Base-by-base conservation (phyloP, 768 basidiomycete species). In the Daedaleopsis nitida region DNA sequence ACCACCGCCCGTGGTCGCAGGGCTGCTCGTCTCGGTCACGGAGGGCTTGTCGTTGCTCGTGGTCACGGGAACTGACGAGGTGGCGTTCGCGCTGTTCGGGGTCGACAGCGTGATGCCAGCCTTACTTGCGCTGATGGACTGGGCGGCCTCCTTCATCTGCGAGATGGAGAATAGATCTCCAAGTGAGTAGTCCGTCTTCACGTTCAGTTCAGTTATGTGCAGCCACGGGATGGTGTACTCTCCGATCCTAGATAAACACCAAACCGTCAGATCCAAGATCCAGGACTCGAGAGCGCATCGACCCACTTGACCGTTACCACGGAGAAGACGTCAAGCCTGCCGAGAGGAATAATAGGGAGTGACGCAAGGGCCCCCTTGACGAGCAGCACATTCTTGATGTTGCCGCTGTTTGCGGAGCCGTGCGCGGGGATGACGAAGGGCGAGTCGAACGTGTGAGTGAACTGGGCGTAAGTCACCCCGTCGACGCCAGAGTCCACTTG, bases 211-310 rank as follows among this genome's bases (percentile, higher is more conserved):
- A 37, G 75, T 70, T 52, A 89, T 75, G 54, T 87, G 80, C 62
- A 89, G 71, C 86, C 86, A 89, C 12, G 88, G 88, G 45, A 89
- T 70, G 59, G 77, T 75, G 66, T 90, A 90, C 17, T 87, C 86
- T 19, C 80, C 79, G 14, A 74, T 65, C 4, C 81, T 86, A 12
- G 10, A 23, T 8, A 11, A 1, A 24, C 3, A 1, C 1, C 6
- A 47, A 19, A 24, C 5, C 50, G 24, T 10, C 17, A 13, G 10
- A 6, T 14, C 8, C 47, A 23, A 7, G 37, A 49, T 6, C 11
- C 1, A 54, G 16, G 6, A 7, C 7, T 23, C 12, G 21, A 16
- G 5, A 10, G 85, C 19, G 24, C 12, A 34, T 12, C 17, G 19
- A 27, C 39, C 39, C 24, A 63, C 62, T 55, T 61, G 8, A 70